Evolutionary conservation across 1,284 basidiomycete species (phyloP), one percentile per base, ranked within the genome.

Genomic region (Heterobasidion occidentale): DNA sequence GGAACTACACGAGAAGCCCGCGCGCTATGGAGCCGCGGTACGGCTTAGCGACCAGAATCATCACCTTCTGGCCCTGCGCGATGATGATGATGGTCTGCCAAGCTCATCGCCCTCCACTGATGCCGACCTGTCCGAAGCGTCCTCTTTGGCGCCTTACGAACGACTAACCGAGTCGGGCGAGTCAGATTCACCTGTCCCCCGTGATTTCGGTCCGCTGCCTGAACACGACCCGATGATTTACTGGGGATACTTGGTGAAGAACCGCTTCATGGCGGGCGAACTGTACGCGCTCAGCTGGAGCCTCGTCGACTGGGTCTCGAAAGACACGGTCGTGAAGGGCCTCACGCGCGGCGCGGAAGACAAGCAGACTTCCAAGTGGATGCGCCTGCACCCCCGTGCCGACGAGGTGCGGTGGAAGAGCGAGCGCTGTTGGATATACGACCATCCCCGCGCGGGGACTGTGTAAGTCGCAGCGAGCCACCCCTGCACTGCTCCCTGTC

Each of bases 351-450:
- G 97, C 15, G 90, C 92, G 7, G 96, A 99, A 74, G 96, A 99
- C 73, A 96, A 98, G 71, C 87, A 93, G 65, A 90, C 89, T n/a
- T 86, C 94, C 3, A 89, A 87, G 63, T 99, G 96, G 97, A 93
- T 99, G 81, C 79, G 81, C 38, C 68, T 86, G 57, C 95, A 98
- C 72, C 96, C 96, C 0, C 82, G 86, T 51, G 83, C 87, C 11
- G 73, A 80, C 38, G 79, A 87, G 61, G 84, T 99, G 44, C 82
- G 92, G 54, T 98, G 94, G 94, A 80, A 82, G 35, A 89, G 91
- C 63, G 96, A 99, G 68, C 83, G 87, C 34, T 98, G 96, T 71
- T 98, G 93, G 92, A 94, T 99, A 62, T 98, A 99, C 71, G 96
- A 99, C 70, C 95, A 98, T 71, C 96, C 96, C 0, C 88, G 93